These are phyloP conservation scores for Jimgerdemannia lactiflua DNA, from an alignment of 192 early-diverging fungal genomes.

Conservation along the genomic window DNA sequence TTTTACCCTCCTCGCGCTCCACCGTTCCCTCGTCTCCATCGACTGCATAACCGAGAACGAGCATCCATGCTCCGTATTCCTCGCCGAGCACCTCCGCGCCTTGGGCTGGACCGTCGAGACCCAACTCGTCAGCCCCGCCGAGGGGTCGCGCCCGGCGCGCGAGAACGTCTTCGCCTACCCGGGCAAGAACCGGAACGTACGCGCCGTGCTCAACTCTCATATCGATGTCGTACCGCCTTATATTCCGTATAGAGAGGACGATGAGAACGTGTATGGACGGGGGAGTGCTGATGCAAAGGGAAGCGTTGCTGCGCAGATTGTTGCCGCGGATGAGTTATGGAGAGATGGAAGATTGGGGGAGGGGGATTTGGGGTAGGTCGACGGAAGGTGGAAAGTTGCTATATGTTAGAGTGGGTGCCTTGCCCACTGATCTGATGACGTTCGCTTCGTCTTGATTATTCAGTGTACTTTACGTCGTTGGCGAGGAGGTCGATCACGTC, in stretches of 20 bases:
- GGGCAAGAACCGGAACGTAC: slow-evolving; percentile 27
- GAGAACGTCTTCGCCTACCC: slow-evolving; percentile 44
- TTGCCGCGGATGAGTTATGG: slow-evolving; percentile 40
- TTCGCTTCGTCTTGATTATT: not conserved
- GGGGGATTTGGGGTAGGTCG: slow-evolving; percentile 35
- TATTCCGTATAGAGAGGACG: slow-evolving; percentile 34
- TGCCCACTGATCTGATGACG: not conserved
- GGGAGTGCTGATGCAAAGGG: slow-evolving; percentile 48
- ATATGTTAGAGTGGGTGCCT: not conserved
- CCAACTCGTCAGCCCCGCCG: slow-evolving; percentile 26
- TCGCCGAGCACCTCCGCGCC: slow-evolving; percentile 27
- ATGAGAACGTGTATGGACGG: slow-evolving; percentile 41
- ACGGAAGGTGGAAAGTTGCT: not conserved
- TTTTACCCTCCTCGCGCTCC: not conserved
- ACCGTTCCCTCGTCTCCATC: not conserved
- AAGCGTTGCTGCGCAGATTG: slow-evolving; percentile 41
- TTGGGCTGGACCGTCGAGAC: slow-evolving; percentile 40
- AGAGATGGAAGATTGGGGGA: slow-evolving; percentile 43
- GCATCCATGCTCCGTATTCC: slow-evolving; percentile 11
- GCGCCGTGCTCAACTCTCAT: slow-evolving; percentile 40
- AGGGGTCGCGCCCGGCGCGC: slow-evolving; percentile 17
- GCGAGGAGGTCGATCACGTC: slow-evolving; percentile 49
- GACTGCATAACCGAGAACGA: slow-evolving; percentile 1
- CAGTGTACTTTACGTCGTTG: slow-evolving; percentile 44
- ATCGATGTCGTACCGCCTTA: slow-evolving; percentile 49